Evolutionary conservation across 441 rosid species (phyloP), one percentile per base, ranked within the genome.

Genomic region (Iberis amara): DNA sequence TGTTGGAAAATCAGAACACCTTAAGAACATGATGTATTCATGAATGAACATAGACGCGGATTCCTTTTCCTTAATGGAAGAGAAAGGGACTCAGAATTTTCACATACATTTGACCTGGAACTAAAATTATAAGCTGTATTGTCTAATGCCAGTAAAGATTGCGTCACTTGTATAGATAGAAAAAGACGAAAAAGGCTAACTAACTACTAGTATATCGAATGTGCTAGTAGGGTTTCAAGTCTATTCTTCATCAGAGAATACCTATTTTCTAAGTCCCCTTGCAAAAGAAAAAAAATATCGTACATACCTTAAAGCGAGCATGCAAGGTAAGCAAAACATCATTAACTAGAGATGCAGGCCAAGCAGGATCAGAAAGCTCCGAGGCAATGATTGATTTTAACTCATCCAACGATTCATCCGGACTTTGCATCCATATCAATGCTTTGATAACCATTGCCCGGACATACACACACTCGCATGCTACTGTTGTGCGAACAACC

Each of bases 371-470:
- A 63, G 99, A 85, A 64, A 94, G 98, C 80, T 94, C 99, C 3
- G 97, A 89, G 44, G 96, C 99, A 68, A 94, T 89, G 64, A 94
- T 89, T 40, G 94, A 94, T 71, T 80, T 91, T 59, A 94, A 65
- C 71, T 94, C 99, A 68, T 94, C 97, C 71, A 89, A 80, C 5
- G 99, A 79, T 69, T 89, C 99, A 71, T 79, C 75, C 7, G 97
- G 94, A 71, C 89, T 83, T 81, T 94, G 99, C 97, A 94, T 94
- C 99, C 99, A 94, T 72, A 94, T 89, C 85, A 94, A 75, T 68
- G 96, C 97, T 79, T 94, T 94, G 74, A 94, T 80, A 56, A 94
- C 97, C 96, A 94, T 87, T 47, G 88, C 96, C 62, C 97, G 87
- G 68, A 94, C 89, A 79, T 85, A 94, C 52, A 94, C 97, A 61